Evolutionary conservation across 129 eudicot genomes (phyloP).

Genomic region (Flaveria ramosissima): DNA sequence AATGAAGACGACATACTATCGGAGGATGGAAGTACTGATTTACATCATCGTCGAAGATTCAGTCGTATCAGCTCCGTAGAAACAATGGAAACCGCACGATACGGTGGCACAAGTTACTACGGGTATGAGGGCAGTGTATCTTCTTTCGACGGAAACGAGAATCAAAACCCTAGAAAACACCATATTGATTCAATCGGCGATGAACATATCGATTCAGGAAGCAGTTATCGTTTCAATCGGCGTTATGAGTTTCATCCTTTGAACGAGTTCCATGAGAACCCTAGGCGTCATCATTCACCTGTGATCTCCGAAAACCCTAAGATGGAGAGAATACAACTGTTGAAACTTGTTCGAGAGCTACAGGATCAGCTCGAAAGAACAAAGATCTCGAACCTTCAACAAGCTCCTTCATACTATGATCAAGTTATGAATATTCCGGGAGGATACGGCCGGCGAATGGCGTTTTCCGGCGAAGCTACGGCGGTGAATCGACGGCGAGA

Average conservation of each 20-base stretch:
- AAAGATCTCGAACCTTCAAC: slow-evolving; percentile 32
- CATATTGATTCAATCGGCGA: slow-evolving; percentile 24
- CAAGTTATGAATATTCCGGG: too few species aligned
- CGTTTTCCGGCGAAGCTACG: slow-evolving; percentile 64
- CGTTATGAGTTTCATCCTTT: slow-evolving; percentile 28
- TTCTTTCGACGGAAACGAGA: slow-evolving; percentile 62
- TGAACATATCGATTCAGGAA: slow-evolving; percentile 28
- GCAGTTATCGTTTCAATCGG: slow-evolving; percentile 34
- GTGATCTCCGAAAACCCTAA: slow-evolving; percentile 38
- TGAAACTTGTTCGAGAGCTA: slow-evolving; percentile 66
- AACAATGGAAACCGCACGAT: slow-evolving; percentile 29
- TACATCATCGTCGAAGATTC: slow-evolving; percentile 30
- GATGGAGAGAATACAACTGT: slow-evolving; percentile 49
- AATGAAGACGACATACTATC: slow-evolving; percentile 41
- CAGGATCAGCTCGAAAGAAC: slow-evolving; percentile 66
- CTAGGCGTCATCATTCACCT: slow-evolving; percentile 34
- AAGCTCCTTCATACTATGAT: slow-evolving; percentile 26
- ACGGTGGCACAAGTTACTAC: slow-evolving; percentile 40
- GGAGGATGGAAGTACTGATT: slow-evolving; percentile 30
- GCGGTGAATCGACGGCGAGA: slow-evolving; percentile 41
- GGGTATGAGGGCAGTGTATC: slow-evolving; percentile 70
- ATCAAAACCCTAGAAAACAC: slow-evolving; percentile 43
- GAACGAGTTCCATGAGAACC: slow-evolving; percentile 30
- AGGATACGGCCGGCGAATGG: slow-evolving; percentile 43
- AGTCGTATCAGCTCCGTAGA: slow-evolving; percentile 46